Evolutionary conservation across 306 rosid genomes (phyloP).

Genomic region (Quercus robur): DNA sequence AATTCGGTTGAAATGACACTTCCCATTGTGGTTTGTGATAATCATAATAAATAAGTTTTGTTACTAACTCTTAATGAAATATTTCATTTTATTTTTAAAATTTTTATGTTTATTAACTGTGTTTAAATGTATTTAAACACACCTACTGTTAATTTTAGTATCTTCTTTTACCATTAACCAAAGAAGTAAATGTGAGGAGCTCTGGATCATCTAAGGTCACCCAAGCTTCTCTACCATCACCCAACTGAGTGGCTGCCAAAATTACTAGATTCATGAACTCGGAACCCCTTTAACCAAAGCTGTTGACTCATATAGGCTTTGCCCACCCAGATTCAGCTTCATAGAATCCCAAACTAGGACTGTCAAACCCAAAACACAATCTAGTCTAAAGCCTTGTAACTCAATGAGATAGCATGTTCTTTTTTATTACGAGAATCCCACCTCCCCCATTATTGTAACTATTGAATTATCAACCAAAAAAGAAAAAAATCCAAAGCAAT

Average conservation of each 20-base stretch:
- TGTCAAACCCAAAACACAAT: neutral
- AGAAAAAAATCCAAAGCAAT: conserved; percentile 14
- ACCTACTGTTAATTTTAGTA: too few species aligned
- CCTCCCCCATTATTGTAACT: too few species aligned
- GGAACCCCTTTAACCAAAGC: conserved; percentile 11
- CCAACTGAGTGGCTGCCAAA: conserved; percentile 17
- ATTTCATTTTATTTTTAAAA: too few species aligned
- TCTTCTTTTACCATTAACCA: neutral
- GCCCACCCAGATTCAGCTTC: conserved; percentile 39
- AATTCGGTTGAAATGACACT: too few species aligned
- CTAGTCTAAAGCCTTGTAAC: too few species aligned
- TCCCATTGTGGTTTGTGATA: too few species aligned
- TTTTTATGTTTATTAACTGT: too few species aligned
- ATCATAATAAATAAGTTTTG: too few species aligned
- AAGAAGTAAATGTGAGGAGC: conserved; percentile 10
- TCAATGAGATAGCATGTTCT: neutral
- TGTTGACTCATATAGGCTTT: conserved; percentile 31
- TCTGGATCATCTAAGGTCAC: conserved; percentile 21
- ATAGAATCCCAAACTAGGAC: conserved; percentile 30
- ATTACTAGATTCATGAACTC: conserved; percentile 18
- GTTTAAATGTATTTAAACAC: too few species aligned
- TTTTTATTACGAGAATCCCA: neutral
- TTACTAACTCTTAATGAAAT: too few species aligned
- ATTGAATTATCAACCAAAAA: too few species aligned
- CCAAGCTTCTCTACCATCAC: conserved; percentile 37